Evolutionary conservation across 305 asterid species (phyloP).

Genomic region (Petunia hybrid): DNA sequence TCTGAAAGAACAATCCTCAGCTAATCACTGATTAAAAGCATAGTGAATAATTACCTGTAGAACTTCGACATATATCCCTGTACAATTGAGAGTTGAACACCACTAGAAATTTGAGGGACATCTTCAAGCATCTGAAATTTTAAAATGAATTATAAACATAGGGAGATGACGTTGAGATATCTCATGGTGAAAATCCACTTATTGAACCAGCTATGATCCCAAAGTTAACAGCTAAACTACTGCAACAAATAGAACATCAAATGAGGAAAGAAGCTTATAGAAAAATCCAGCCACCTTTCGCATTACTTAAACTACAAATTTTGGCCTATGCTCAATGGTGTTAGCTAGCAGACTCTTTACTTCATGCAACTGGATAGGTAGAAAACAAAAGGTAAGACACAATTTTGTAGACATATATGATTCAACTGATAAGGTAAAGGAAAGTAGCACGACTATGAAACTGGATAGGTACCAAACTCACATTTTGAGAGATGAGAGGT

Average conservation of each 20-base stretch:
- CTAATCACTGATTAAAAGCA: slow-evolving; percentile 29
- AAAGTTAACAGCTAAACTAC: slow-evolving; percentile 25
- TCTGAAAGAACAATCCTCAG: slow-evolving; percentile 26
- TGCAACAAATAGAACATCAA: slow-evolving; percentile 13
- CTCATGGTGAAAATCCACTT: slow-evolving; percentile 17
- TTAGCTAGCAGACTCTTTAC: slow-evolving; percentile 16
- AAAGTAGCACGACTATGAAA: background rate
- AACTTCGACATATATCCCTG: slow-evolving; percentile 98
- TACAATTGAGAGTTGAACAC: slow-evolving; percentile 91
- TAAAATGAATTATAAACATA: background rate
- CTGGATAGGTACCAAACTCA: too few relatives aligned
- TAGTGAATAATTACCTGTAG: slow-evolving; percentile 63
- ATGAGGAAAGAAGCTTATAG: slow-evolving; percentile 2
- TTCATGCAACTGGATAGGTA: background rate
- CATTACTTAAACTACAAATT: slow-evolving; percentile 13
- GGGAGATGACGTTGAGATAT: slow-evolving; percentile 22
- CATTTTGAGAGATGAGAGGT: too few relatives aligned
- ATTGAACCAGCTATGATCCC: background rate
- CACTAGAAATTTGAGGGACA: slow-evolving; percentile 82
- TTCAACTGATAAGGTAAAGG: slow-evolving; percentile 22
- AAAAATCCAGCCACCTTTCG: background rate
- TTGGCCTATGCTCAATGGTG: slow-evolving; percentile 3
- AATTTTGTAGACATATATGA: background rate
- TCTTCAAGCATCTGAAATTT: slow-evolving; percentile 88
- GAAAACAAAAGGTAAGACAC: slow-evolving; percentile 20